Percentiles rank a stretch among this genome's conserved stretches.
Conservation (phyloP, 441 rosid species). For the Euphorbia celastroides region DNA sequence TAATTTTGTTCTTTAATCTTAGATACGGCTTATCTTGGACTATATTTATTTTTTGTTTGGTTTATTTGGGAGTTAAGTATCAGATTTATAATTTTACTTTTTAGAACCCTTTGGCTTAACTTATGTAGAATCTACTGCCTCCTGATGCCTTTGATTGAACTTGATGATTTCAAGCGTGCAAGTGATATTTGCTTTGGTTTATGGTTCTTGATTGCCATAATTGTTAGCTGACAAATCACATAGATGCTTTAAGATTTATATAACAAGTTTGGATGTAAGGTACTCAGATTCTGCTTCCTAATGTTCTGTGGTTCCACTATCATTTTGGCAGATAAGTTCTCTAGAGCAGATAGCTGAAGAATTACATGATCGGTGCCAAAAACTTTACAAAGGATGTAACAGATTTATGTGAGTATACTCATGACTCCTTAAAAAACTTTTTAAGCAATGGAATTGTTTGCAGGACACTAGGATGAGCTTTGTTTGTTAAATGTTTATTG, state of each 20-base stretch:
- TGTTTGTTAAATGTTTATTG: background rate
- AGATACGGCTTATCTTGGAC: too few relatives aligned
- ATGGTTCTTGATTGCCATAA: background rate
- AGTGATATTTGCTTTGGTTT: background rate
- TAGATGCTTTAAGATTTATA: background rate
- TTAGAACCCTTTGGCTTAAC: too few relatives aligned
- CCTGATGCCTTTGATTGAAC: background rate
- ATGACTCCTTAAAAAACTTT: too few relatives aligned
- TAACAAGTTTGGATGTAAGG: background rate
- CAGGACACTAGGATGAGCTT: too few relatives aligned
- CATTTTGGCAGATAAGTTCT: conserved; percentile 42
- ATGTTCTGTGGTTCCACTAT: background rate
- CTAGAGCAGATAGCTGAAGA: conserved; percentile 63
- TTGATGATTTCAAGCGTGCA: background rate
- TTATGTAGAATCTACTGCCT: too few relatives aligned
- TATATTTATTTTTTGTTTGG: too few relatives aligned
- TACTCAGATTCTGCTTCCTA: conserved; percentile 1
- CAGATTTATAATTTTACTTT: too few relatives aligned
- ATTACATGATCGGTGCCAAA: conserved; percentile 72
- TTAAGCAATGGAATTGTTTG: too few relatives aligned
- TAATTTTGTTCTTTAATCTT: too few relatives aligned
- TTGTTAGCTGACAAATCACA: background rate
- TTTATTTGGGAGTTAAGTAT: too few relatives aligned
- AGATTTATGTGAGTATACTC: conserved; percentile 45
- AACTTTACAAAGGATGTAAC: conserved; percentile 53